Evolutionary conservation across 1,284 basidiomycete genomes (phyloP).

Genomic region (Bjerkandera adusta): DNA sequence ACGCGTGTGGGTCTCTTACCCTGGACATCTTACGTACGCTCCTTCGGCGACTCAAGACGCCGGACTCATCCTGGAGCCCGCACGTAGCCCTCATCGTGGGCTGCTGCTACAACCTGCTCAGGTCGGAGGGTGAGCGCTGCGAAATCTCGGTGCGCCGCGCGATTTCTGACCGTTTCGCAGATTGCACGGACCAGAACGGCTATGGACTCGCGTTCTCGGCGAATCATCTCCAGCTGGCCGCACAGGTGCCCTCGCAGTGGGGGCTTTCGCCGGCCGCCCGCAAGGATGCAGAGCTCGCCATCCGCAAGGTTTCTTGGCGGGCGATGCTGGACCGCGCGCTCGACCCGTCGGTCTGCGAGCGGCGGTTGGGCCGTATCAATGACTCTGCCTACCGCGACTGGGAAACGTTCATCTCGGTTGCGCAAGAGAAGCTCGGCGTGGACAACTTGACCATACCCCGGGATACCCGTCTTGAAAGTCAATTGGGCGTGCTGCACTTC

Average conservation of each 20-base stretch:
- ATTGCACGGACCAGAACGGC: slow-evolving; percentile 18
- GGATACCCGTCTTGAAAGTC: slow-evolving; percentile 24
- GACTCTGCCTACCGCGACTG: slow-evolving; percentile 33
- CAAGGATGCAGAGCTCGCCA: slow-evolving; percentile 38
- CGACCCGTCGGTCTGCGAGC: background rate
- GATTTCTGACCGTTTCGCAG: slow-evolving; percentile 11
- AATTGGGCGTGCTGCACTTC: slow-evolving; percentile 37
- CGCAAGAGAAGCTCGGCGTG: slow-evolving; percentile 26
- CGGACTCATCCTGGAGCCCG: slow-evolving; percentile 33
- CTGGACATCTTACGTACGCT: slow-evolving; percentile 43
- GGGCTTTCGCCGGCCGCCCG: slow-evolving; percentile 26
- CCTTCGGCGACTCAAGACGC: slow-evolving; percentile 17
- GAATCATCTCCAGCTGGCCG: slow-evolving; percentile 57
- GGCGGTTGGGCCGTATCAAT: slow-evolving; percentile 33
- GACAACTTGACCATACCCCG: slow-evolving; percentile 7
- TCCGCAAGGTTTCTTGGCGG: slow-evolving; percentile 65
- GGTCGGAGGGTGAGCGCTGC: slow-evolving; percentile 36
- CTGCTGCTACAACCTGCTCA: slow-evolving; percentile 52
- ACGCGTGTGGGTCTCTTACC: slow-evolving; percentile 52
- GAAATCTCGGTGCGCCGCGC: slow-evolving; percentile 23
- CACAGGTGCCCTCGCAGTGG: slow-evolving; percentile 43
- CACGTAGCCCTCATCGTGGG: slow-evolving; percentile 44
- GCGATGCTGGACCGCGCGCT: slow-evolving; percentile 38
- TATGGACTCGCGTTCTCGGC: slow-evolving; percentile 19
- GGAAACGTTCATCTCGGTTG: slow-evolving; percentile 28